Evolutionary conservation across 306 rosid species (phyloP).

Genomic region (Dalbergia cultrata): DNA sequence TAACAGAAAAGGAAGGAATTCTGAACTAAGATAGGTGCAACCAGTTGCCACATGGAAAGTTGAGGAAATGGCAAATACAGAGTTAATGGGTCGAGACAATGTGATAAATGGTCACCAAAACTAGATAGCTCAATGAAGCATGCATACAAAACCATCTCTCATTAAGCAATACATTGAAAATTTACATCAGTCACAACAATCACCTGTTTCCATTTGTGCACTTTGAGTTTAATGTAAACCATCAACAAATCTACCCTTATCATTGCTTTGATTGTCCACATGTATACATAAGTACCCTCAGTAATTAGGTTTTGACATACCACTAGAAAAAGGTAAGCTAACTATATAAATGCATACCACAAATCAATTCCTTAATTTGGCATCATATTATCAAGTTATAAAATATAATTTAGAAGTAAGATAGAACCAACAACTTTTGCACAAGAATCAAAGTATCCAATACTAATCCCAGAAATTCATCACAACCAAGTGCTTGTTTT

Average conservation of each 20-base stretch:
- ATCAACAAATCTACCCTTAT: not conserved
- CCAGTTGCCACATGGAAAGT: too few species aligned
- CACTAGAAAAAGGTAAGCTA: not conserved
- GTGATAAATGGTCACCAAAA: too few species aligned
- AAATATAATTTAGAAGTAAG: not conserved
- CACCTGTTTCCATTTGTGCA: not conserved
- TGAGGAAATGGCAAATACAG: too few species aligned
- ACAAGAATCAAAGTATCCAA: conserved; percentile 1
- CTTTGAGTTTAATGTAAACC: not conserved
- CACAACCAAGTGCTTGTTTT: not conserved
- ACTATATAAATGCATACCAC: not conserved
- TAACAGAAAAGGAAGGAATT: too few species aligned
- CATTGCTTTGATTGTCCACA: not conserved
- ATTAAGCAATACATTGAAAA: too few species aligned
- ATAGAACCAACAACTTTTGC: not conserved
- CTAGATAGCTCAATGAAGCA: too few species aligned
- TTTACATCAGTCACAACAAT: not conserved
- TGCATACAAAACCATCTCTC: too few species aligned
- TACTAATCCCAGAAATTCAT: not conserved
- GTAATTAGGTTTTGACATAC: not conserved
- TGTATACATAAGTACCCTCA: not conserved
- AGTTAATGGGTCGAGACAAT: too few species aligned
- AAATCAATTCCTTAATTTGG: not conserved
- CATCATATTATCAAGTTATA: not conserved
- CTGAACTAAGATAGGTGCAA: too few species aligned